A percentile compares a stretch with the other conserved stretches of the same genome.
phyloP scores from a whole-genome alignment of 2,329 filamentous ascomycete species.

The Colletotrichum lentis region DNA sequence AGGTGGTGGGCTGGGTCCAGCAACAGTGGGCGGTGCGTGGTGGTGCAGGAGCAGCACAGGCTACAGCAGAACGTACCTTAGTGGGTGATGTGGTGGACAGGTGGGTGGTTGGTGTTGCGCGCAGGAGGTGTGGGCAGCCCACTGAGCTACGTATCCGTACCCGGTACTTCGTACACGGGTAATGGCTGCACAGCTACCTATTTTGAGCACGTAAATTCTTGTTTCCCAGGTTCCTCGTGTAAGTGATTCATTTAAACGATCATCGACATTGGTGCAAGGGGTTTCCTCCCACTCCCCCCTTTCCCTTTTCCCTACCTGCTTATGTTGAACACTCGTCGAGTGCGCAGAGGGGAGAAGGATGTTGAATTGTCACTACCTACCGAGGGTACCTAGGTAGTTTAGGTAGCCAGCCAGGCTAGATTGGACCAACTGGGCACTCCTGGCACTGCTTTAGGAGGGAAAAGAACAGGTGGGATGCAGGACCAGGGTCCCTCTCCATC shows the following conservation, averaged over 20 bases:
- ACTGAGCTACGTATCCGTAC: constrained; percentile 25
- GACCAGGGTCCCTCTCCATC: constrained; percentile 13
- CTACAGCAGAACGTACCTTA: constrained; percentile 8
- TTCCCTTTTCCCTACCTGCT: background rate
- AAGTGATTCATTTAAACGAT: background rate
- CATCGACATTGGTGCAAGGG: background rate
- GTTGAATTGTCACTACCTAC: no score
- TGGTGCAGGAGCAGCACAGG: constrained; percentile 28
- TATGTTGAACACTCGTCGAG: background rate
- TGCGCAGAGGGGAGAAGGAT: background rate
- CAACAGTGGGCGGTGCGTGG: constrained; percentile 25
- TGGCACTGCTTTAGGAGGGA: background rate
- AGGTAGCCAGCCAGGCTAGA: background rate
- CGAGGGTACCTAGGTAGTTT: background rate
- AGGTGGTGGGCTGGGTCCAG: constrained; percentile 35
- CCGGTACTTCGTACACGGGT: background rate
- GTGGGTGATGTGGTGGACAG: constrained; percentile 31
- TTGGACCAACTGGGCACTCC: background rate
- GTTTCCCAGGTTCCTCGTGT: no score
- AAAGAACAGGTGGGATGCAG: constrained; percentile 34
- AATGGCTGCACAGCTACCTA: background rate
- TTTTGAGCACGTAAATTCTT: background rate
- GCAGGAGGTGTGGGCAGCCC: constrained; percentile 26
- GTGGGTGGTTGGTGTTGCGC: constrained; percentile 33
- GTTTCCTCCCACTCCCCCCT: background rate